phyloP scores from a whole-genome alignment of 306 rosid genomes.

The Cucurbita ficifolia region DNA sequence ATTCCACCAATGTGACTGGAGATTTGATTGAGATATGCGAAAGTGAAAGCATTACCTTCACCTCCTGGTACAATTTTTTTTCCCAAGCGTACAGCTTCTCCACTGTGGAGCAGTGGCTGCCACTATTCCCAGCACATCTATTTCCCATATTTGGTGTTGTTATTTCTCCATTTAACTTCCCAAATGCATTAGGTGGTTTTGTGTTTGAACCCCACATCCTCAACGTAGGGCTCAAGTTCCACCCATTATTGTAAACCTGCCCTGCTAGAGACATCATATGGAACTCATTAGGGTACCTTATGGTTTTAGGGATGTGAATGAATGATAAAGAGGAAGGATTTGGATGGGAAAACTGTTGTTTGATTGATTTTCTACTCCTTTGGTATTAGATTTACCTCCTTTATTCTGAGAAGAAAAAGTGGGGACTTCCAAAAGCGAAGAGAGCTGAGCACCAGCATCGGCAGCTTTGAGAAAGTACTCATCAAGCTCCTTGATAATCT shows the following conservation, averaged over 20 bases:
- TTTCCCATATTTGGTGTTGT: constrained; percentile 15
- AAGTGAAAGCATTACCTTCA: constrained; percentile 40
- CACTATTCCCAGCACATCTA: constrained; percentile 22
- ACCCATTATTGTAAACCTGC: constrained; percentile 52
- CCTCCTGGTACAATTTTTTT: constrained; percentile 74
- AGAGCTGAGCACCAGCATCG: constrained; percentile 66
- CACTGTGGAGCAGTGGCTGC: constrained; percentile 65
- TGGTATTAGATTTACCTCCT: constrained; percentile 33
- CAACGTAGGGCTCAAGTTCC: constrained; percentile 48
- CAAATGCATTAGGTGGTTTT: constrained; percentile 37
- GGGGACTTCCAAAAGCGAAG: constrained; percentile 64
- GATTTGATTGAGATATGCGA: constrained; percentile 3
- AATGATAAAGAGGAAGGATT: not conserved
- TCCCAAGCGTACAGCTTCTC: constrained; percentile 95
- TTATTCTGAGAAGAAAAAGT: constrained; percentile 40
- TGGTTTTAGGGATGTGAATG: not conserved
- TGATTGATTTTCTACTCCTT: not conserved
- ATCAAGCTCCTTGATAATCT: constrained; percentile 78
- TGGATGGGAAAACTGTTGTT: not conserved
- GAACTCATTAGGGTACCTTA: not conserved
- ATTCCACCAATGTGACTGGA: constrained; percentile 1
- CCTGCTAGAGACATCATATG: constrained; percentile 19
- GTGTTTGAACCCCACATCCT: constrained; percentile 66
- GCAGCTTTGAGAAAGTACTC: constrained; percentile 84
- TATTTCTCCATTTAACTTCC: constrained; percentile 30